Percentiles rank a stretch among this genome's conserved stretches.
These are phyloP conservation scores for Pyrenula aspistea DNA, from an alignment of 495 filamentous ascomycete species.

Conservation along the genomic window DNA sequence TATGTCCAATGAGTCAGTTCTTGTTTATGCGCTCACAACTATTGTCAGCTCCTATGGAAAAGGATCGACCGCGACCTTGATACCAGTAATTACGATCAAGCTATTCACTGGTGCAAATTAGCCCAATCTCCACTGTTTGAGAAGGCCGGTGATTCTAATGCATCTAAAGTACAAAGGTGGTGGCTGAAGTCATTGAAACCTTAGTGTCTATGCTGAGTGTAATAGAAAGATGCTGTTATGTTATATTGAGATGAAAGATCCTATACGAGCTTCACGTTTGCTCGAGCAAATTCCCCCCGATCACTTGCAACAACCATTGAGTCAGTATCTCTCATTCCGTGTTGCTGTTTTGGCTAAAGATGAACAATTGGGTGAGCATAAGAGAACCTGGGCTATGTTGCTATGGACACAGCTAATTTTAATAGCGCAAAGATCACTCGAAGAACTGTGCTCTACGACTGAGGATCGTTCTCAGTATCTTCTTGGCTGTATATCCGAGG, in stretches of 20 bases:
- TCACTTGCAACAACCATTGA: slow-evolving; percentile 45
- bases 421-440: slow-evolving; percentile 39
- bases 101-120: slow-evolving; percentile 61
- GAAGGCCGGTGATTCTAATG: slow-evolving; percentile 49
- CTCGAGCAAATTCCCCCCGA: slow-evolving; percentile 49
- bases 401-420: slow-evolving; percentile 9
- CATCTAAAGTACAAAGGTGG: slow-evolving; percentile 57
- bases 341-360: slow-evolving; percentile 50
- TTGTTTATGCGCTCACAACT: slow-evolving; percentile 8
- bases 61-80: slow-evolving; percentile 44
- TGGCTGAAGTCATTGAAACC: slow-evolving; percentile 2
- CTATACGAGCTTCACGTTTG: slow-evolving; percentile 36
- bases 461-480: slow-evolving; percentile 46
- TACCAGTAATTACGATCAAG: slow-evolving; percentile 36
- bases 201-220: slow-evolving; percentile 6
- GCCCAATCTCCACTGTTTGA: slow-evolving; percentile 54
- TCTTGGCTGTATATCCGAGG: slow-evolving; percentile 66
- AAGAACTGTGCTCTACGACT: slow-evolving; percentile 32
- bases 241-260: slow-evolving; percentile 41
- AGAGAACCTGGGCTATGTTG: neutral
- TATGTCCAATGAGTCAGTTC: slow-evolving; percentile 19
- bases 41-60: slow-evolving; percentile 63
- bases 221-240: slow-evolving; percentile 60
- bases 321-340: slow-evolving; percentile 65
- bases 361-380: slow-evolving; percentile 33